Evolutionary conservation across 2,329 filamentous ascomycete species (phyloP).

Genomic region (Aspergillus sp.): DNA sequence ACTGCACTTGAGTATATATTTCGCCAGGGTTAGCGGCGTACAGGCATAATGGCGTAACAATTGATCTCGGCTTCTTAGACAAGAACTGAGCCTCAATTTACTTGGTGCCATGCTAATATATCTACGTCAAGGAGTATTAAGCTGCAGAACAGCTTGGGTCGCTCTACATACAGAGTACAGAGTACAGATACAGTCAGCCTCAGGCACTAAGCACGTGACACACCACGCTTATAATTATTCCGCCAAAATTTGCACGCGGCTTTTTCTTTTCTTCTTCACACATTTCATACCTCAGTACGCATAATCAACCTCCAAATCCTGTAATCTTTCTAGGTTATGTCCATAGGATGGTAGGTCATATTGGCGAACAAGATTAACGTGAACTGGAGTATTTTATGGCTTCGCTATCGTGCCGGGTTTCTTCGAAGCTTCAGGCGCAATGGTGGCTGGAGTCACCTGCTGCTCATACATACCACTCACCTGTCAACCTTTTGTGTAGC

Average conservation of each 20-base stretch:
- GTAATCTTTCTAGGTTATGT: slow-evolving; percentile 11
- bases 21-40: too few relatives aligned
- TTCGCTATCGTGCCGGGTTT: slow-evolving; percentile 32
- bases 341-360: slow-evolving; percentile 50
- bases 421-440: slow-evolving; percentile 26
- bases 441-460: slow-evolving; percentile 39
- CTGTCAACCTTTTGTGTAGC: neutral
- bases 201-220: slow-evolving; percentile 14
- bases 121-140: too few relatives aligned
- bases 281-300: slow-evolving; percentile 44
- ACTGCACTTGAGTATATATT: too few relatives aligned
- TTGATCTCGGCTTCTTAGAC: too few relatives aligned
- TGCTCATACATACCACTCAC: slow-evolving; percentile 35
- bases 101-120: too few relatives aligned
- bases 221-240: neutral
- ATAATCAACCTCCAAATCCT: slow-evolving; percentile 51
- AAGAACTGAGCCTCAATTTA: too few relatives aligned
- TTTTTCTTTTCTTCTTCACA: slow-evolving; percentile 35
- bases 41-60: too few relatives aligned
- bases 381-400: slow-evolving; percentile 27
- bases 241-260: slow-evolving; percentile 11
- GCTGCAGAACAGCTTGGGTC: too few relatives aligned
- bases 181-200: neutral
- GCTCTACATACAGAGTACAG: neutral
- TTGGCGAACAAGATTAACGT: slow-evolving; percentile 47